Conservation (phyloP, 2,329 filamentous ascomycete species). For the Ophiostoma pallidulum region DNA sequence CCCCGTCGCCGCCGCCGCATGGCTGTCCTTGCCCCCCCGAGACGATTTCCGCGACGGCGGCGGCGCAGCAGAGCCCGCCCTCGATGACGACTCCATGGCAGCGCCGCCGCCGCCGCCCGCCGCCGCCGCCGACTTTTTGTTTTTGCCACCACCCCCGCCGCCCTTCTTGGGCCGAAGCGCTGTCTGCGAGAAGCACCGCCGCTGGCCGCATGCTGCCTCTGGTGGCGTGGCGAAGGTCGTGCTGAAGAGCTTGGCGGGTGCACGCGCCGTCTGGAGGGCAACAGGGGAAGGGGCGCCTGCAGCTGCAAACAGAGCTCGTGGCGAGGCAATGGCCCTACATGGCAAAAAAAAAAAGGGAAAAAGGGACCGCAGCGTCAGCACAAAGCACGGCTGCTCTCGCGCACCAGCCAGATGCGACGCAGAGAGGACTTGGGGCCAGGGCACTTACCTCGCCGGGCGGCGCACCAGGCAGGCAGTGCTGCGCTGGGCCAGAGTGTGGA, state of each 20-base stretch:
- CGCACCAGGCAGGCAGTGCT: conserved; percentile 6
- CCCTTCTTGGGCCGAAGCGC: conserved; percentile 10
- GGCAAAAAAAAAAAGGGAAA: background rate
- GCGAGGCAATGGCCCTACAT: background rate
- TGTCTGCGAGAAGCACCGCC: conserved; percentile 13
- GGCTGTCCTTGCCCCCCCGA: background rate
- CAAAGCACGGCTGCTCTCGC: no score
- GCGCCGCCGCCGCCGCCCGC: conserved; percentile 7
- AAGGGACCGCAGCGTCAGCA: no score
- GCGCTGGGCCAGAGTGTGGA: conserved; percentile 7
- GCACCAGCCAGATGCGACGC: no score
- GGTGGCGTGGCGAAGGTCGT: background rate
- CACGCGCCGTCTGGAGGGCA: background rate
- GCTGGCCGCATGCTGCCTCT: background rate
- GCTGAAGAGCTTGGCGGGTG: background rate
- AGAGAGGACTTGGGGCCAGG: no score
- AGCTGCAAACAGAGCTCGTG: background rate
- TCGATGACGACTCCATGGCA: conserved; percentile 15
- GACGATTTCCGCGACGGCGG: background rate
- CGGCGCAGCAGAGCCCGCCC: background rate
- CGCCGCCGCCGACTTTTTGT: conserved; percentile 1
- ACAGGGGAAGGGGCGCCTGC: background rate
- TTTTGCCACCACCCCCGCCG: conserved; percentile 16
- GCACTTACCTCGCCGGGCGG: conserved; percentile 4
- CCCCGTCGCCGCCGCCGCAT: no score